These are phyloP conservation scores for Leucocoprinus sp. DNA, from an alignment of 768 basidiomycete species.

Conservation along the genomic window DNA sequence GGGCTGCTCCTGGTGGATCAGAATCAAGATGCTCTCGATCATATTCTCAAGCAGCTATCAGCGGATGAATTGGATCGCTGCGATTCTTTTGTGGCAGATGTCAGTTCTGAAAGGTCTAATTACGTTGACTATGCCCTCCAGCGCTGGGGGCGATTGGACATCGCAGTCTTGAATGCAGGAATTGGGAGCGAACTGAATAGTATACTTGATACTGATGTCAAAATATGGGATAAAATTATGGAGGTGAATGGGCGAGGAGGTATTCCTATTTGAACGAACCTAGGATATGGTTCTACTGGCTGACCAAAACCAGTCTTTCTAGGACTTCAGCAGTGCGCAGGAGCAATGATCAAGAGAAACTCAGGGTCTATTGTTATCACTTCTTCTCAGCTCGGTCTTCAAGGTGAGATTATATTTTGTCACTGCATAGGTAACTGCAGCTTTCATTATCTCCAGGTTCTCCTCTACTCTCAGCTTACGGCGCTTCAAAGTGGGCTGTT, in stretches of 20 bases:
- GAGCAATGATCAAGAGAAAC: constrained; percentile 3
- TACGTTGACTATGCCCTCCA: constrained; percentile 1
- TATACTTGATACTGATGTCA: constrained; percentile 7
- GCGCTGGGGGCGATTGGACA: constrained; percentile 8
- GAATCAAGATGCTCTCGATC: constrained; percentile 4
- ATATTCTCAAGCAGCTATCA: not conserved
- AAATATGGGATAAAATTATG: constrained; percentile 12
- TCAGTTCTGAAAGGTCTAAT: constrained; percentile 6
- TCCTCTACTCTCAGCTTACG: constrained; percentile 14
- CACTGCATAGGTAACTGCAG: not conserved
- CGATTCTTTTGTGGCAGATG: constrained; percentile 3
- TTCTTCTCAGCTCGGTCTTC: constrained; percentile 16
- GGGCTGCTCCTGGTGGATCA: constrained; percentile 12
- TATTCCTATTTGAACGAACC: not conserved
- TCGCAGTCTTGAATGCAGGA: constrained; percentile 13
- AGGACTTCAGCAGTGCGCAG: constrained; percentile 7
- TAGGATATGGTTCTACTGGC: not conserved
- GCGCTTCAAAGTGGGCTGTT: constrained; percentile 15
- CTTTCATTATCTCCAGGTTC: constrained; percentile 7
- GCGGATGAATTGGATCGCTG: constrained; percentile 5
- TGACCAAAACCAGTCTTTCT: constrained; percentile 9
- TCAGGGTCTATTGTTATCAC: constrained; percentile 15
- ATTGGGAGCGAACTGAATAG: constrained; percentile 7
- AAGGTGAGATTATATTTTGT: too few relatives aligned
- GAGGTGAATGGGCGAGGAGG: constrained; percentile 12